Percentiles rank a stretch among this genome's conserved stretches.
Conservation (phyloP, 2,329 filamentous ascomycete species). For the Tolypocladium ovalisporum region DNA sequence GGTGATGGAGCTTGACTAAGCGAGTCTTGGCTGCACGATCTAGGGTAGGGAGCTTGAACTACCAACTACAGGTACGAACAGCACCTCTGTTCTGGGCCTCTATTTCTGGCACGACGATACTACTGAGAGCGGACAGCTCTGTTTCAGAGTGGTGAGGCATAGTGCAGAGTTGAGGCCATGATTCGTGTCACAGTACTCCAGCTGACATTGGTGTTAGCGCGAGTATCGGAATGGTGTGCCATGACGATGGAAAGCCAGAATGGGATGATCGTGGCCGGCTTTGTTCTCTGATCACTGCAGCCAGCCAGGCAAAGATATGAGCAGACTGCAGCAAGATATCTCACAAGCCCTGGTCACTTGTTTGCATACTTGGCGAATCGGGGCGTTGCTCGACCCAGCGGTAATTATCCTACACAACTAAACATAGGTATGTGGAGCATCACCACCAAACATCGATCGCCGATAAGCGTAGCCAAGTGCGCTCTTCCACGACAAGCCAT, state of each 20-base stretch:
- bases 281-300: not conserved
- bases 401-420: too few species aligned
- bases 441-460: not conserved
- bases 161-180: not conserved
- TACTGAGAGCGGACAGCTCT: not conserved
- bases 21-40: not conserved
- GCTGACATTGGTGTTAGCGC: not conserved
- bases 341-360: not conserved
- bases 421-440: too few species aligned
- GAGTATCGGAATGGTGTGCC: too few species aligned
- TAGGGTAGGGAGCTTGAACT: not conserved
- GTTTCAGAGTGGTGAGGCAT: not conserved
- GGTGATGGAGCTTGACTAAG: conserved; percentile 1
- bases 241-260: not conserved
- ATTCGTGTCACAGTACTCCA: not conserved
- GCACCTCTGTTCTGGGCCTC: not conserved
- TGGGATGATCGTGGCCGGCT: not conserved
- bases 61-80: not conserved
- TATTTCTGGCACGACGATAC: not conserved
- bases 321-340: not conserved
- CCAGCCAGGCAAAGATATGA: not conserved
- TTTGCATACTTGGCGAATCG: not conserved
- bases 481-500: not conserved
- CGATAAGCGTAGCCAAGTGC: not conserved
- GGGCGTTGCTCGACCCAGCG: too few species aligned